Evolutionary conservation across 306 rosid species (phyloP).

Genomic region (Lathyrus aphaca): DNA sequence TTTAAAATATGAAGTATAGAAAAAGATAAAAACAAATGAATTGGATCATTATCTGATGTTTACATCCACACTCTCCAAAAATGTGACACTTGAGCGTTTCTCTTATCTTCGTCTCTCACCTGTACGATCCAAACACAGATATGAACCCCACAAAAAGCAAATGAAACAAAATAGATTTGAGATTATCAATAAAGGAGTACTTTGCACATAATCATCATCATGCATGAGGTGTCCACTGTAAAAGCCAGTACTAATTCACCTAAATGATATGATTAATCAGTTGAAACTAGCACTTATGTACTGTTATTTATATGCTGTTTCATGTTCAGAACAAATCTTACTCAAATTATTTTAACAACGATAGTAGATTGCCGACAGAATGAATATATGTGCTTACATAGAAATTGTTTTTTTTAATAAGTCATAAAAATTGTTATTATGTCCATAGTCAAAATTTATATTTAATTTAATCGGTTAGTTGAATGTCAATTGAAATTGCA

Average conservation of each 20-base stretch:
- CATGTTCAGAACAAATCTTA: neutral
- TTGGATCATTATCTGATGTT: neutral
- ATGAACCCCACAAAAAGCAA: conserved; percentile 21
- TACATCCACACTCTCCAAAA: conserved; percentile 12
- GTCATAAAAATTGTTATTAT: too few relatives aligned
- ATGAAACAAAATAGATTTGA: neutral
- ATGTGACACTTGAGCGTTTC: neutral
- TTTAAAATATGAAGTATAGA: too few relatives aligned
- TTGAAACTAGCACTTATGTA: neutral
- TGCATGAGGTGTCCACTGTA: conserved; percentile 9
- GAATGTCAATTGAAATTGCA: too few relatives aligned
- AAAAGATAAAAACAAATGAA: neutral
- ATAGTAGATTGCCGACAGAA: too few relatives aligned
- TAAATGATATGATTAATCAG: neutral
- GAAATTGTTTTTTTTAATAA: too few relatives aligned
- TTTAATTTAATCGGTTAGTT: too few relatives aligned
- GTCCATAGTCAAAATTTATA: too few relatives aligned
- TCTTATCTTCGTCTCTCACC: conserved; percentile 14
- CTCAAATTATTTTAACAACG: neutral
- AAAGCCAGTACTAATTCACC: neutral
- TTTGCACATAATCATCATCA: conserved; percentile 13
- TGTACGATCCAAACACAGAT: neutral
- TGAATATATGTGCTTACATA: too few relatives aligned
- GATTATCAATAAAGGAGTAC: conserved; percentile 19
- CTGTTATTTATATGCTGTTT: neutral